Evolutionary conservation across 331 rosid genomes (phyloP).

Genomic region (Prunus yedoensis): DNA sequence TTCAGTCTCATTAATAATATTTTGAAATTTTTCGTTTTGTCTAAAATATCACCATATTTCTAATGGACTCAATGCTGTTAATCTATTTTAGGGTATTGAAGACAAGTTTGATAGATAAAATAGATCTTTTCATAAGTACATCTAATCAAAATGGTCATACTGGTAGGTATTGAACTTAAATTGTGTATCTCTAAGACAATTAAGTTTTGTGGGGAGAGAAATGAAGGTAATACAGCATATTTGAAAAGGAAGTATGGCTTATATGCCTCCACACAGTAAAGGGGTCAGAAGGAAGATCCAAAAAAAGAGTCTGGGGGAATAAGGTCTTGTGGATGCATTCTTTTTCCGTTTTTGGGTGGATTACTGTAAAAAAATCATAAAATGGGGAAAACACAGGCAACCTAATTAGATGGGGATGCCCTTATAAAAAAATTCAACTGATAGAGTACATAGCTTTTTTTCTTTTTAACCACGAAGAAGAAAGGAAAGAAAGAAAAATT

Average conservation of each 20-base stretch:
- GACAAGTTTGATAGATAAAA: neutral
- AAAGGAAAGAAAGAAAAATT: too few species aligned
- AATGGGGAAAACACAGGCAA: too few species aligned
- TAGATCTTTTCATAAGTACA: neutral
- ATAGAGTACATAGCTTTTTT: too few species aligned
- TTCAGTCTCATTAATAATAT: slow-evolving; percentile 1
- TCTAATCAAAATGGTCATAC: neutral
- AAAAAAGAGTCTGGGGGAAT: neutral
- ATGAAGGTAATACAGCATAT: neutral
- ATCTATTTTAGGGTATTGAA: neutral
- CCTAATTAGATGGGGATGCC: too few species aligned
- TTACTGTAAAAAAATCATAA: too few species aligned
- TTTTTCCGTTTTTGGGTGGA: too few species aligned
- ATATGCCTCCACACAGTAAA: neutral
- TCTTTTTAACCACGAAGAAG: too few species aligned
- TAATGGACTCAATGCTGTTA: neutral
- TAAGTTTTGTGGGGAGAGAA: neutral
- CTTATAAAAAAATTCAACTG: too few species aligned
- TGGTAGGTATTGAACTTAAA: neutral
- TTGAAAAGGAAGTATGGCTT: neutral
- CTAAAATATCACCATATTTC: too few species aligned
- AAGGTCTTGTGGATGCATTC: neutral
- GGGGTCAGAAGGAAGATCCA: neutral
- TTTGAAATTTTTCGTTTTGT: slow-evolving; percentile 4
- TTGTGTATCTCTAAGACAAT: neutral